Percentiles rank a stretch among this genome's conserved stretches.
Evolutionary conservation across 371 early-diverging fungal species (phyloP).

Genomic region (Apophysomyces variabilis): DNA sequence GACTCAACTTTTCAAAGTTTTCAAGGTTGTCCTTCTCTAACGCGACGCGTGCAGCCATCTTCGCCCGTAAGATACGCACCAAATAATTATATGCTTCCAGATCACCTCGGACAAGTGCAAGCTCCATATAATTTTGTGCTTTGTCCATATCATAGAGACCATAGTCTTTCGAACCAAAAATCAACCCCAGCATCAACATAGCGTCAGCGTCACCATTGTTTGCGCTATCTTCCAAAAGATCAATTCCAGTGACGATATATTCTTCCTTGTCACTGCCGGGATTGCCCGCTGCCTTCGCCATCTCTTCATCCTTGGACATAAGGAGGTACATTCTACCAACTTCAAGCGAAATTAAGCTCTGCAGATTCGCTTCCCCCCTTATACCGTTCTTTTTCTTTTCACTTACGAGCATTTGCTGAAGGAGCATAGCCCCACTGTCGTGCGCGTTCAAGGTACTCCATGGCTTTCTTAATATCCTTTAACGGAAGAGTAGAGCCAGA

Average conservation of each 20-base stretch:
- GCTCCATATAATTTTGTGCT: constrained; percentile 63
- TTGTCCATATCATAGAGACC: constrained; percentile 64
- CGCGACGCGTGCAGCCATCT: constrained; percentile 56
- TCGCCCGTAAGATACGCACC: constrained; percentile 56
- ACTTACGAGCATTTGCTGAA: constrained; percentile 57
- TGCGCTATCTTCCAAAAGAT: constrained; percentile 60
- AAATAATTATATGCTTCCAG: constrained; percentile 56
- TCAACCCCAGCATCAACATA: constrained; percentile 61
- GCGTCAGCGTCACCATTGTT: constrained; percentile 61
- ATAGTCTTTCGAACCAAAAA: constrained; percentile 64
- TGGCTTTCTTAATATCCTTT: constrained; percentile 53
- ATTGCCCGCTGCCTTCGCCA: constrained; percentile 50
- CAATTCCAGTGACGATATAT: constrained; percentile 60
- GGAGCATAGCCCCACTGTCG: constrained; percentile 60
- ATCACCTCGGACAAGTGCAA: constrained; percentile 62
- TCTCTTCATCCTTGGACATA: constrained; percentile 47
- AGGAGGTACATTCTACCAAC: constrained; percentile 53
- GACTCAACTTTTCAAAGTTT: constrained; percentile 43
- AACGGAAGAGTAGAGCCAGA: constrained; percentile 35
- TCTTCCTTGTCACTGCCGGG: constrained; percentile 56
- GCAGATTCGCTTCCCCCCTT: not conserved
- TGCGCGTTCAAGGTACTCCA: constrained; percentile 55
- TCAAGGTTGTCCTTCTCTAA: constrained; percentile 45
- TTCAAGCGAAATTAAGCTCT: not conserved
- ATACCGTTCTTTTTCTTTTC: not conserved